Evolutionary conservation across 1,139 yeast genomes (phyloP), one percentile per base, ranked within the genome.

Genomic region (Suhomyces panamericanus): DNA sequence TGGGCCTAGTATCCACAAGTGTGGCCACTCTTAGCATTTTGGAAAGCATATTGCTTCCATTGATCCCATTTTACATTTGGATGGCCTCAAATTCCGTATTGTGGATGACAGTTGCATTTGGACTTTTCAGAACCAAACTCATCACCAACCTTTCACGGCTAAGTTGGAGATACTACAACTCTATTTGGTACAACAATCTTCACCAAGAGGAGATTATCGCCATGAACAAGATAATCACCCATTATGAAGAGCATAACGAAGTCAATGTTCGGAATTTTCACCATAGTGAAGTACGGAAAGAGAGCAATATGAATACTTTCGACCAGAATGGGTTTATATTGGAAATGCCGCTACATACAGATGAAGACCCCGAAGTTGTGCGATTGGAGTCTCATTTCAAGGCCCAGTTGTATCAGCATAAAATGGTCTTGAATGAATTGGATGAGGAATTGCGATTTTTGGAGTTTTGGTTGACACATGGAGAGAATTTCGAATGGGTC

Each of bases 401-500:
- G 39, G 42, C 51, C 6, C 62, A 69, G 44, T 47, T 71, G n/a
- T 57, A 54, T 16, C 49, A 52, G 35, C 51, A 75, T 14, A 62
- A 59, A 47, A 63, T 73, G 58, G 63, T 61, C 3, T 51, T 71
- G 38, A 58, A 62, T 34, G 73, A 68, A 35, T 51, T 70, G 29
- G 65, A 62, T 6, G 71, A 69, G 41, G 78, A 73, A 46, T 50
- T 63, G 38, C 56, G 63, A 44, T 69, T 70, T 47, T 51, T 72
- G 38, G 75, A 72, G 40, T 73, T 62, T 42, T 69, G 73, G 73
- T 42, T 58, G 29, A 62, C 58, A 28, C 64, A 64, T 15, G 75
- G 74, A 3, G 75, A 70, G 32, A 53, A 56, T 24, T 85, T 83
- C 57, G 85, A 80, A 50, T 87, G 91, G 87, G 82, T 77, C 6